Conservation (phyloP, 2,329 filamentous ascomycete species). For the Aspergillus floridensis region DNA sequence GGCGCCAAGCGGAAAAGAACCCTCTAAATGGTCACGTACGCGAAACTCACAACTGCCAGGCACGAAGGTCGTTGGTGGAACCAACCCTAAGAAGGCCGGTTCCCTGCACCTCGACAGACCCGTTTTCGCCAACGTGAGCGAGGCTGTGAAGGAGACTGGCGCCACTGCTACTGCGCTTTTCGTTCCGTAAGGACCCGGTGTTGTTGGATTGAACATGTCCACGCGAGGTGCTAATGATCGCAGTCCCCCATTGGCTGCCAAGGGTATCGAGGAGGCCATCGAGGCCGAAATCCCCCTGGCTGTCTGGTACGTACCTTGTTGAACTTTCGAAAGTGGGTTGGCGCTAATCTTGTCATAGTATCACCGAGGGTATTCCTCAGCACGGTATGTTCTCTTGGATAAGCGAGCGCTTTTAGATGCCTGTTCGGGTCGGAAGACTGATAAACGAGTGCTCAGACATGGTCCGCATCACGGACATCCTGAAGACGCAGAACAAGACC, state of each 20-base stretch:
- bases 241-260: conserved; percentile 85
- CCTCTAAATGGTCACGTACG: conserved; percentile 7
- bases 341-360: conserved; percentile 44
- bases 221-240: conserved; percentile 25
- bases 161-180: conserved; percentile 93
- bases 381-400: conserved; percentile 63
- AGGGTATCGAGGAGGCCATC: conserved; percentile 95
- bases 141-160: conserved; percentile 86
- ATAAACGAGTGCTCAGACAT: conserved; percentile 64
- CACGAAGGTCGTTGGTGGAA: conserved; percentile 96
- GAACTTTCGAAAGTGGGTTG: conserved; percentile 16
- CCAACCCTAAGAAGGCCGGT: conserved; percentile 98
- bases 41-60: conserved; percentile 53
- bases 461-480: conserved; percentile 96
- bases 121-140: conserved; percentile 84
- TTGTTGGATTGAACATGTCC: not conserved
- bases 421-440: conserved; percentile 10
- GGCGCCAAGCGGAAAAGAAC: conserved; percentile 5
- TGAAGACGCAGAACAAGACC: conserved; percentile 97
- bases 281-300: conserved; percentile 88
- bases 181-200: conserved; percentile 67
- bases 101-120: conserved; percentile 83
- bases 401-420: not conserved
- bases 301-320: conserved; percentile 62
- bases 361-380: conserved; percentile 96